Conservation (phyloP, 2,329 filamentous ascomycete genomes). For the Stylonectria norvegica region DNA sequence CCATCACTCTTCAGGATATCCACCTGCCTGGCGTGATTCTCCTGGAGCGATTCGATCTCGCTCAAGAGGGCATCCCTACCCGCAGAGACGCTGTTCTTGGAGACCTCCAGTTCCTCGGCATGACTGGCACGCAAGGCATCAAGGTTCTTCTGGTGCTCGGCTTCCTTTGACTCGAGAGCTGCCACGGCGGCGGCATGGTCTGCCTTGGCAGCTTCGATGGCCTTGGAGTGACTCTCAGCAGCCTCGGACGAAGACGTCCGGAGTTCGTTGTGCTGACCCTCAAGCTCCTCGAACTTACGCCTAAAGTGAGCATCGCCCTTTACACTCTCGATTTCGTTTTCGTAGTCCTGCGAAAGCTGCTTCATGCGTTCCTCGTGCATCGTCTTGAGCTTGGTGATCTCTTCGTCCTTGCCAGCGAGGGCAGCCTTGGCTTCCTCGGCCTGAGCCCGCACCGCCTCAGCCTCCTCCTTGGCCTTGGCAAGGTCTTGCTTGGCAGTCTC, state of each 20-base stretch:
- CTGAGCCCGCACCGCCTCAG: slow-evolving; percentile 47
- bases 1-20: slow-evolving; percentile 43
- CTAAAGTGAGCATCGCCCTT: slow-evolving; percentile 62
- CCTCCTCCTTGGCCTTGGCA: slow-evolving; percentile 43
- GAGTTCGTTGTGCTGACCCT: slow-evolving; percentile 53
- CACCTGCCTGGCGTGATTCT: slow-evolving; percentile 50
- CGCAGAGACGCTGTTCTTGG: slow-evolving; percentile 50
- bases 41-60: slow-evolving; percentile 54
- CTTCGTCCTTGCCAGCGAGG: slow-evolving; percentile 45
- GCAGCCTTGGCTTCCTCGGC: slow-evolving; percentile 47
- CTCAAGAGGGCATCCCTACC: slow-evolving; percentile 47
- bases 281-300: slow-evolving; percentile 59
- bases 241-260: slow-evolving; percentile 35
- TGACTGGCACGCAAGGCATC: slow-evolving; percentile 55
- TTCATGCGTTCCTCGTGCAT: slow-evolving; percentile 58
- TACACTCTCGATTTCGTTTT: slow-evolving; percentile 62
- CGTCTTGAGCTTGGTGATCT: slow-evolving; percentile 49
- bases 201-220: slow-evolving; percentile 41
- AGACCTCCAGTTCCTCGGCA: slow-evolving; percentile 55
- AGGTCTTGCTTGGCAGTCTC: slow-evolving; percentile 40
- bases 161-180: slow-evolving; percentile 49
- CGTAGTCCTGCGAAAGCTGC: slow-evolving; percentile 58
- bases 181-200: slow-evolving; percentile 43
- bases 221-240: slow-evolving; percentile 38
- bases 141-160: slow-evolving; percentile 51